Percentiles rank a stretch among this genome's conserved stretches.
Evolutionary conservation across 495 filamentous ascomycete species (phyloP).

Genomic region (Trichoderma virens): DNA sequence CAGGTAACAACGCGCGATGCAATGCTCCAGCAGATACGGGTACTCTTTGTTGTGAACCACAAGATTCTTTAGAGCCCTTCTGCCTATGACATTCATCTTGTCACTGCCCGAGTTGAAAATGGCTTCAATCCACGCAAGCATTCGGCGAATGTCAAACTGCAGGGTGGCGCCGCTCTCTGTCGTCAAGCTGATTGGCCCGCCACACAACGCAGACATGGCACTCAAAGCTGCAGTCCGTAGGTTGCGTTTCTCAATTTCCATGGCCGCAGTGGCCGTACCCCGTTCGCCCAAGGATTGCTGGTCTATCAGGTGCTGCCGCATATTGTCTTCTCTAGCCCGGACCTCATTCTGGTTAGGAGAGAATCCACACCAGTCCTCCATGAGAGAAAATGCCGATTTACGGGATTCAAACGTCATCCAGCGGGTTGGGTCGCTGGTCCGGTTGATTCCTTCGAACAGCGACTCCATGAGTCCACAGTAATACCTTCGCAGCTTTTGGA

Average conservation of each 20-base stretch:
- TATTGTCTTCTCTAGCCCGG: slow-evolving; percentile 73
- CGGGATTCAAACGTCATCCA: slow-evolving; percentile 96
- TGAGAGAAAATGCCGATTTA: slow-evolving; percentile 87
- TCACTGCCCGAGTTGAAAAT: slow-evolving; percentile 89
- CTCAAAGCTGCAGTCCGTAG: slow-evolving; percentile 83
- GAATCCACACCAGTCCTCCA: slow-evolving; percentile 99
- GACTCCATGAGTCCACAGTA: slow-evolving; percentile 92
- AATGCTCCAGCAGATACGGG: slow-evolving; percentile 73
- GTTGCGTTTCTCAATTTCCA: slow-evolving; percentile 94
- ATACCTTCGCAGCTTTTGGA: slow-evolving; percentile 82
- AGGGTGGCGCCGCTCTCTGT: slow-evolving; percentile 76
- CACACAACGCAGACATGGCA: slow-evolving; percentile 92
- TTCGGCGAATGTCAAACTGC: slow-evolving; percentile 83
- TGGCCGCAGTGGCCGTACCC: slow-evolving; percentile 70
- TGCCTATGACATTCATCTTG: slow-evolving; percentile 84
- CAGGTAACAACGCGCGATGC: slow-evolving; percentile 81
- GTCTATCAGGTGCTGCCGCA: slow-evolving; percentile 71
- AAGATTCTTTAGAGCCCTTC: slow-evolving; percentile 81
- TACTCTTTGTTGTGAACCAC: slow-evolving; percentile 84
- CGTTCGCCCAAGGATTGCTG: slow-evolving; percentile 56
- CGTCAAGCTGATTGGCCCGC: slow-evolving; percentile 79
- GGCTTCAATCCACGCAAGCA: slow-evolving; percentile 88
- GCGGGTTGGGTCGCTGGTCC: slow-evolving; percentile 71
- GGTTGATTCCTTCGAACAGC: slow-evolving; percentile 84
- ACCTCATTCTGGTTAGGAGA: slow-evolving; percentile 85